Evolutionary conservation across 1,284 basidiomycete genomes (phyloP).

Genomic region (Cutaneotrichosporon spelunceum): DNA sequence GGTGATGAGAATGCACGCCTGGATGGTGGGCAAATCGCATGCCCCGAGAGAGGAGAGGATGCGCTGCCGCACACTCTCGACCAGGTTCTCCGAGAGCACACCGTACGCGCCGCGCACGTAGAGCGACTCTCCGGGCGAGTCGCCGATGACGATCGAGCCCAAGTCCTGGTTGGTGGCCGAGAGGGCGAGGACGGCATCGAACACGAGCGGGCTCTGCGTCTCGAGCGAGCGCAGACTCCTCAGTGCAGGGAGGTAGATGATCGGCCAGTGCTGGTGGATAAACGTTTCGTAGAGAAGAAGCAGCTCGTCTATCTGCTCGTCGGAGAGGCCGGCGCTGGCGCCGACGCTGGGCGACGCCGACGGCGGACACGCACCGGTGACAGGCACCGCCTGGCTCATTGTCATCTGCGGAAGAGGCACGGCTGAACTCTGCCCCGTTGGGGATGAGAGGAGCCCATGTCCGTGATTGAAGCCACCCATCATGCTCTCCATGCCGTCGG

Average conservation of each 20-base stretch:
- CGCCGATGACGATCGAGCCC: not conserved
- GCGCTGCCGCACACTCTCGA: constrained; percentile 20
- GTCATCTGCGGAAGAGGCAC: not conserved
- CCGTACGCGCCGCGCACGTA: not conserved
- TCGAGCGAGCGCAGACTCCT: constrained; percentile 14
- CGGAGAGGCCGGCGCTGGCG: constrained; percentile 10
- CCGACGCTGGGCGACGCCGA: not conserved
- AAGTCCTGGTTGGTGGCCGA: constrained; percentile 12
- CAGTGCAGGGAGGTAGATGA: constrained; percentile 21
- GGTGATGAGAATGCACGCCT: constrained; percentile 15
- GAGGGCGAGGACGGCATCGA: constrained; percentile 20
- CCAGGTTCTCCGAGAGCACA: constrained; percentile 13
- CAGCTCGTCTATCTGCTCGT: constrained; percentile 15
- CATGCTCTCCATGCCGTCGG: not conserved
- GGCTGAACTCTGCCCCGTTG: not conserved
- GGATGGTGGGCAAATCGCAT: constrained; percentile 8
- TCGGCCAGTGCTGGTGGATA: constrained; percentile 24
- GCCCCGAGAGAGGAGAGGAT: constrained; percentile 1
- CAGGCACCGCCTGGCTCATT: not conserved
- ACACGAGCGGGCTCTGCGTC: constrained; percentile 17
- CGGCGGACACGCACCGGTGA: not conserved
- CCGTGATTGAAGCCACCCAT: not conserved
- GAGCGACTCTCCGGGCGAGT: not conserved
- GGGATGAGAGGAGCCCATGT: not conserved
- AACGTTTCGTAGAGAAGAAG: constrained; percentile 21